Base-by-base conservation (phyloP, 2,329 filamentous ascomycete genomes). In the Penicillium crustosum region DNA sequence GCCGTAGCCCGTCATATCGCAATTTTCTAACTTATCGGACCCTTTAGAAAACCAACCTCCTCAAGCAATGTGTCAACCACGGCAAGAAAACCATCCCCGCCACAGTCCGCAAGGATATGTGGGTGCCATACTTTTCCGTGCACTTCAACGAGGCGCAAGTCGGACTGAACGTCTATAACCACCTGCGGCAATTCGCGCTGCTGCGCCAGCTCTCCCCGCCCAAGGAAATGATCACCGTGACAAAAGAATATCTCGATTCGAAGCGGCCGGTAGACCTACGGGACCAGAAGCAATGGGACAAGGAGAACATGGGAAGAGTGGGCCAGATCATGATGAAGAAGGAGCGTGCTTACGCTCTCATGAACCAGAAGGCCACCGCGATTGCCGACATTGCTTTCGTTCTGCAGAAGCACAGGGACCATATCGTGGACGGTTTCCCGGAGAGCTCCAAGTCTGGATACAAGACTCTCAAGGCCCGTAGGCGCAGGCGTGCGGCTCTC, bases 331-430 rank as follows among this genome's bases (percentile, higher is more conserved):
- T 80, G 66, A 68, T 78, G 61, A 80, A 82, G 70, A 78, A 79
- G 60, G 69, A 79, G 59, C 76, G 81, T 23, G 80, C 79, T n/a
- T 77, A 76, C 55, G 75, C 76, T 44, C 75, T 87, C 44, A 86
- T 87, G 84, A 77, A 88, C 66, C 85, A 88, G 69, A 86, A 84
- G 69, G 84, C 83, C n/a, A 87, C 85, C 56, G 80, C 78, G 43
- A 78, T 86, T 21, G 85, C 84, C 6, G 86, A 88, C 66, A 69
- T 86, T 25, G 83, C 84, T 1, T 81, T 82, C 21, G 83, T 86
- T 3, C 68, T 87, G 52, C 61, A 71, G 27, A 77, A 81, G 59
- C 82, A 84, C 65, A 74, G 80, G 42, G 65, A 74, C 45, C 70
- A 70, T 55, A 64, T 74, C 49, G 51, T 61, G 42, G 59, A 70